phyloP scores from a whole-genome alignment of 192 early-diverging fungal genomes.

The Umbelopsis vinacea region DNA sequence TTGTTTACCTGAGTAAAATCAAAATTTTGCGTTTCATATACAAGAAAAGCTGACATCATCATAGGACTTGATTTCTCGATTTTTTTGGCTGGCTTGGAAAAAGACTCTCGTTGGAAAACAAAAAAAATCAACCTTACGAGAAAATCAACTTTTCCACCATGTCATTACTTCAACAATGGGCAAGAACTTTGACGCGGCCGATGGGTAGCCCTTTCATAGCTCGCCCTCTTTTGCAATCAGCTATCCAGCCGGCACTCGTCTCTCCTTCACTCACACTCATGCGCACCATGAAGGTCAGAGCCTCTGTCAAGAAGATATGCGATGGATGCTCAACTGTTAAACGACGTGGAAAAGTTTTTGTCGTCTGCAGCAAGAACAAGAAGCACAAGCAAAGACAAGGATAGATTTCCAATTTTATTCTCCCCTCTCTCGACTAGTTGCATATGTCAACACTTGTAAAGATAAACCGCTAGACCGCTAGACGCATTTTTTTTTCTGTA shows the following conservation, averaged over 20 bases:
- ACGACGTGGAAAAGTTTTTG: constrained; percentile 83
- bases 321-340: constrained; percentile 87
- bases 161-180: constrained; percentile 21
- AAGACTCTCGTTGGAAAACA: neutral
- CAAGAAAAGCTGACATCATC: no score
- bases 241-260: neutral
- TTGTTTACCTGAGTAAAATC: no score
- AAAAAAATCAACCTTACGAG: neutral
- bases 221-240: neutral
- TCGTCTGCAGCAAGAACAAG: constrained; percentile 88
- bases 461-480: constrained; percentile 8
- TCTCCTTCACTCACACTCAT: constrained; percentile 31
- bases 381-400: constrained; percentile 96
- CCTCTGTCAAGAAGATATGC: constrained; percentile 89
- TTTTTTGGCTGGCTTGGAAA: neutral
- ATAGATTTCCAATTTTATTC: constrained; percentile 42
- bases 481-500: constrained; percentile 12
- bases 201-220: constrained; percentile 1
- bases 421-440: neutral
- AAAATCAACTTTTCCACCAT: neutral
- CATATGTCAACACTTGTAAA: constrained; percentile 20
- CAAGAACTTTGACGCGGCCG: neutral
- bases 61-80: neutral
- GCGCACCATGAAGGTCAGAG: constrained; percentile 86
- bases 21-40: no score